Evolutionary conservation across 2,329 filamentous ascomycete genomes (phyloP), one percentile per base, ranked within the genome.

Genomic region (Hypoxylon sp.): DNA sequence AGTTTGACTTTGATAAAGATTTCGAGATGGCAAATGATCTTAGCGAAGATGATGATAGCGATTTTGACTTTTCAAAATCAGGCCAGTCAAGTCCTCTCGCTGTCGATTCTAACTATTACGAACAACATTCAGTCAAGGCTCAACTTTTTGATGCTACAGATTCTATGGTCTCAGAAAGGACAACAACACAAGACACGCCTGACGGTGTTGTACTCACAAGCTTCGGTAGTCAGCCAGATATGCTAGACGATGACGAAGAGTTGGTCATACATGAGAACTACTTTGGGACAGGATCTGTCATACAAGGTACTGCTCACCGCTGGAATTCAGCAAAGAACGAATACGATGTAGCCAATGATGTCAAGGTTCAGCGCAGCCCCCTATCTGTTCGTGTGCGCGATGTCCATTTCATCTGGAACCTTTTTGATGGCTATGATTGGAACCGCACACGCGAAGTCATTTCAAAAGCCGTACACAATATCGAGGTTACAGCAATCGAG

Each of bases 361-460:
- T 82, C 9, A 89, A 91, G 68, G 83, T 90, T 8, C 84, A 85
- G 42, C 85, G 85, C 59, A 93, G 91, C 69, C 93, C 95, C 5
- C 81, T 99, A 13, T 90, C 90, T 70, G 85, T 98, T 2, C 89
- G 90, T 4, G 87, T 98, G 14, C 90, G 93, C 26, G 94, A 98
- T 76, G 91, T 97, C 5, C 94, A 98, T 77, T 84, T 98, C 57
- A 98, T 98, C 66, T 99, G 96, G 96, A 97, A 99, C 76, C 84
- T 99, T 0, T 98, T 96, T 79, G 96, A 99, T 82, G 96, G 96
- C 1, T 99, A 97, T 78, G 97, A 99, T 80, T 99, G 97, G 97
- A 88, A 91, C 73, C 87, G 89, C 47, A 99, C 97, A 0, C 88
- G 95, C 47, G 92, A 96, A 69, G 89, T 91, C 3, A 97, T 99